Percentiles rank a stretch among this genome's conserved stretches.
phyloP scores from a whole-genome alignment of 352 stramenopile genomes.

The Globisporangium cystogenes region DNA sequence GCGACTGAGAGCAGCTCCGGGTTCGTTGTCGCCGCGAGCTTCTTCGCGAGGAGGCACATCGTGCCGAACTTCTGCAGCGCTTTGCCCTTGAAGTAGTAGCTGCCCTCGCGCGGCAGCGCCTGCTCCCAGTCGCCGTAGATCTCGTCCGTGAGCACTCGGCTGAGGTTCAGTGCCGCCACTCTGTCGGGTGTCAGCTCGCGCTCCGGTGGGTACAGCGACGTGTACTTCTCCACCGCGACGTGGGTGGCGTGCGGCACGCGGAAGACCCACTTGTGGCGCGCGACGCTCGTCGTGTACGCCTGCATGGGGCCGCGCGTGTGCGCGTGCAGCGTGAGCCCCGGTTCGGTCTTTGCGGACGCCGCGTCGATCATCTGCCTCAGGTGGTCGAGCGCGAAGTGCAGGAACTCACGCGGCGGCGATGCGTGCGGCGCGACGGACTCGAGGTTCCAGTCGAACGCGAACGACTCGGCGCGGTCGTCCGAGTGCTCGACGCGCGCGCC shows the following conservation, averaged over 20 bases:
- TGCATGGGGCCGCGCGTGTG: slow-evolving; percentile 69
- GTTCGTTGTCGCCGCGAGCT: slow-evolving; percentile 50
- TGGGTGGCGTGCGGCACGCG: slow-evolving; percentile 30
- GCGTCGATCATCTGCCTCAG: slow-evolving; percentile 50
- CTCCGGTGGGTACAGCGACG: slow-evolving; percentile 41
- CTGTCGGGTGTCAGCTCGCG: slow-evolving; percentile 25
- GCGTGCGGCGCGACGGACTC: neutral
- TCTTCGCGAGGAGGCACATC: slow-evolving; percentile 66
- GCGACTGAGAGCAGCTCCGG: slow-evolving; percentile 41
- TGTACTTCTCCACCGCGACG: slow-evolving; percentile 35
- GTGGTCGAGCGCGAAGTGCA: slow-evolving; percentile 71
- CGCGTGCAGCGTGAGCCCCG: slow-evolving; percentile 56
- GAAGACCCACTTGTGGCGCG: slow-evolving; percentile 39
- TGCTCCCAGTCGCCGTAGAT: slow-evolving; percentile 61
- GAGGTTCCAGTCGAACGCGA: slow-evolving; percentile 60
- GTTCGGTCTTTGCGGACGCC: slow-evolving; percentile 24
- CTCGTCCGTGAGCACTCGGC: slow-evolving; percentile 43
- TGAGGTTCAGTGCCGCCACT: slow-evolving; percentile 30
- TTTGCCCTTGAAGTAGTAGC: slow-evolving; percentile 87
- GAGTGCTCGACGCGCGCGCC: slow-evolving; percentile 14
- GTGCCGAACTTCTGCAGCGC: slow-evolving; percentile 69
- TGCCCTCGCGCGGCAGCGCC: slow-evolving; percentile 47
- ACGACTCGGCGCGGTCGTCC: slow-evolving; percentile 29
- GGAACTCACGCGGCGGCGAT: slow-evolving; percentile 14
- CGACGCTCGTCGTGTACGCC: slow-evolving; percentile 28